phyloP scores from a whole-genome alignment of 768 basidiomycete species.

The Pulveroboletus sp. region DNA sequence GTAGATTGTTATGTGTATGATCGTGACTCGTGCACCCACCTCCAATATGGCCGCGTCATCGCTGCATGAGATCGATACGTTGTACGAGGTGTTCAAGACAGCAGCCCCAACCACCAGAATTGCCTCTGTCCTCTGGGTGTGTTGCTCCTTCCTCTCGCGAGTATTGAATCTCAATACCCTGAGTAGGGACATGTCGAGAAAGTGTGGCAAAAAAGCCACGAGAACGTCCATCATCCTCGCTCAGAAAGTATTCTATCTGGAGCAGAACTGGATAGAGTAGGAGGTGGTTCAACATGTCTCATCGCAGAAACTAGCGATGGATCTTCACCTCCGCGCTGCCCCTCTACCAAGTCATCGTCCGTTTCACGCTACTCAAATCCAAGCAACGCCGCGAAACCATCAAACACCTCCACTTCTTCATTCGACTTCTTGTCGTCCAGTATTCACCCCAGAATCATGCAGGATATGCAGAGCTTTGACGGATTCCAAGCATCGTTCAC shows the following conservation, averaged over 20 bases:
- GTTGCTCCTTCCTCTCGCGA: slow-evolving; percentile 5
- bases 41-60: slow-evolving; percentile 47
- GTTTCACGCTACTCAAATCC: slow-evolving; percentile 14
- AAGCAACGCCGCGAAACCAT: not conserved
- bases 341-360: slow-evolving; percentile 7
- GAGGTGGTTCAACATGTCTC: slow-evolving; percentile 48
- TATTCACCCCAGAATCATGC: slow-evolving; percentile 40
- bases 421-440: slow-evolving; percentile 7
- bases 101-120: slow-evolving; percentile 43
- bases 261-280: slow-evolving; percentile 52
- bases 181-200: slow-evolving; percentile 39
- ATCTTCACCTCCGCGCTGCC: slow-evolving; percentile 7
- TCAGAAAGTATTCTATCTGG: slow-evolving; percentile 31
- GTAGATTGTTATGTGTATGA: slow-evolving; percentile 58
- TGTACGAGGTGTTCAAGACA: slow-evolving; percentile 44
- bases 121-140: slow-evolving; percentile 44
- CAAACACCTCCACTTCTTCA: not conserved
- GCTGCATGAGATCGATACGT: slow-evolving; percentile 44
- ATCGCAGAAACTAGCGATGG: slow-evolving; percentile 24
- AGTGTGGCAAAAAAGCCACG: slow-evolving; percentile 43
- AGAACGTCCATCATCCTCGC: slow-evolving; percentile 32
- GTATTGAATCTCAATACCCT: not conserved
- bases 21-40: slow-evolving; percentile 47
- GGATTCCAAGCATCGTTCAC: slow-evolving; percentile 28
- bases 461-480: slow-evolving; percentile 48